phyloP scores from a whole-genome alignment of 2,329 filamentous ascomycete genomes.

The Laburnicola sp. region DNA sequence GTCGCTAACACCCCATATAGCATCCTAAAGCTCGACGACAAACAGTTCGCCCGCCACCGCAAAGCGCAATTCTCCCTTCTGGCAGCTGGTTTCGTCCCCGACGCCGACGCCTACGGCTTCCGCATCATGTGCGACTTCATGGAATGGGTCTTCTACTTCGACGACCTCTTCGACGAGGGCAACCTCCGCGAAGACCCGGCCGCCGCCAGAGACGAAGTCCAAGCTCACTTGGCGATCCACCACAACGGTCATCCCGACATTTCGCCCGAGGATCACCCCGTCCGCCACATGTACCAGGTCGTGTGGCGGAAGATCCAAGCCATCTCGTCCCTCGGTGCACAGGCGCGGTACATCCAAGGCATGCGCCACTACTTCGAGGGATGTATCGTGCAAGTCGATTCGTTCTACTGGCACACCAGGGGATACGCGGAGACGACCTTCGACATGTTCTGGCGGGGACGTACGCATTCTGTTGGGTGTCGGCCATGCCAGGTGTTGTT shows the following conservation, averaged over 20 bases:
- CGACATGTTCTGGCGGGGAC: conserved; percentile 1
- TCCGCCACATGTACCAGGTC: neutral
- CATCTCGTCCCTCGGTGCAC: neutral
- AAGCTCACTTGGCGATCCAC: neutral
- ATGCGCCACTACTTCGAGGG: conserved; percentile 1
- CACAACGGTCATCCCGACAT: neutral
- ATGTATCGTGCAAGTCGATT: neutral
- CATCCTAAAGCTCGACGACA: neutral
- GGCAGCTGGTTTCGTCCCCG: conserved; percentile 1
- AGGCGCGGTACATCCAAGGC: neutral
- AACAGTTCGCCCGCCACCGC: neutral
- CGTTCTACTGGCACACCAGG: neutral
- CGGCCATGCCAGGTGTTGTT: neutral
- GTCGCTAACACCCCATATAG: neutral
- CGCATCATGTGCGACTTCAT: conserved; percentile 6
- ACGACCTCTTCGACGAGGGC: conserved; percentile 2
- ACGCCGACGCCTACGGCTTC: neutral
- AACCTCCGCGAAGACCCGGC: neutral
- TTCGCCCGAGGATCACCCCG: neutral
- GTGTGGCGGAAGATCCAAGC: neutral
- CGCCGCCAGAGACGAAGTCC: neutral
- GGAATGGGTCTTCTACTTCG: conserved; percentile 5
- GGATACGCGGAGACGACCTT: neutral
- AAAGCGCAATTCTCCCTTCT: conserved; percentile 1
- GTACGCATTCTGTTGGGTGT: neutral